Base-by-base conservation (phyloP, 768 basidiomycete genomes). In the Paxillus involutus region DNA sequence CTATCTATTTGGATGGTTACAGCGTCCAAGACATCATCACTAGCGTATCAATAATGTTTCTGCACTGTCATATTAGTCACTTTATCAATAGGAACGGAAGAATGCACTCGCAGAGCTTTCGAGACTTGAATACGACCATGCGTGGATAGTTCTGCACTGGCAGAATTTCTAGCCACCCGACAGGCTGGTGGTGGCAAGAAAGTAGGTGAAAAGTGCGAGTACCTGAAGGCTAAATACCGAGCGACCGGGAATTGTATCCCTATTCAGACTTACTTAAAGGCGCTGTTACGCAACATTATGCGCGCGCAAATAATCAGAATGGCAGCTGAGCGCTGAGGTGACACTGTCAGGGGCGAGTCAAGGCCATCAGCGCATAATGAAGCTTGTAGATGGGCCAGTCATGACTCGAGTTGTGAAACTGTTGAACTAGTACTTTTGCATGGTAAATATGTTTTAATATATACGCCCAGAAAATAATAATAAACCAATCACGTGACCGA, bases 211-310 rank as follows among this genome's bases (percentile, higher is more conserved):
- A 37, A 43, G 47, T 41, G 46, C 49, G 53, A 16, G 54, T 43
- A 17, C 35, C 42, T 13, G 37, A 47, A 14, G 21, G 32, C 59
- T 69, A 70, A 57, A 69, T 69, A 65, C 68, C 68, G 70, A 60
- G 39, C 44, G 48, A 59, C 46, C 67, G 70, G 68, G 51, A 66
- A 71, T 71, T 63, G 58, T n/a, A 33, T 51, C 45, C 46, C 48
- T 36, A 44, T 50, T 47, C 17, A 19, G 43, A 39, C 39, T 35
- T 42, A 21, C 21, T 21, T 21, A 21, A 21, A 33, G 19, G 54
- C 48, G 66, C 52, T 44, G 19, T n/a, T 12, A 49, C 32, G 44
- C 44, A 42, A 59, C 69, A 71, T 63, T 13, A 19, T 9, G 43
- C 3, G 29, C 17, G 16, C 8, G 43, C 19, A 51, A 16, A 26